Base-by-base conservation (phyloP, 2,329 filamentous ascomycete species). In the Aspergillus sergii region DNA sequence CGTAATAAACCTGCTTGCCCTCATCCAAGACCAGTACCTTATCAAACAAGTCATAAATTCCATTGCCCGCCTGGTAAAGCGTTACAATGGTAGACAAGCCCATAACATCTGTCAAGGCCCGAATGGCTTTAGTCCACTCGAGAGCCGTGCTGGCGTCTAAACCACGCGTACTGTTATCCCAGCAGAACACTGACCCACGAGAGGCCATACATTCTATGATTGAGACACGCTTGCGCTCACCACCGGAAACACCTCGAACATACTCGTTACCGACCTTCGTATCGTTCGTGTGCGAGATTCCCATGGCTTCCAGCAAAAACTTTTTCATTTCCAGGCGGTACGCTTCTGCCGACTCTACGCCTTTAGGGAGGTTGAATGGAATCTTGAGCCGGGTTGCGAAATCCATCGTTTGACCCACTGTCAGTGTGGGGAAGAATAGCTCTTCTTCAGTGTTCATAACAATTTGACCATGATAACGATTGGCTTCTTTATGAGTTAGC, bases 21-120 rank as follows among this genome's bases (percentile, higher is more conserved):
- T 87, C 84, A 54, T 91, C 88, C 4, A 91, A 81, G 10, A 91
- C 84, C 0, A 91, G 80, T 0, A 91, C 88, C 71, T 91, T 91
- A 72, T 91, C 88, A 71, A 91, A 91, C 0, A 88, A 81, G 30
- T 89, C 80, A 72, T 90, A 91, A 63, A 91, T 91, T 28, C 85
- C 87, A 60, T 91, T 89, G 7, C 88, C 87, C 3, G 89, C 89
- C 71, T 91, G 89, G 72, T 92, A 91, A 0, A 91, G 79, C 0
- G 88, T 89, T 14, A 89, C 86, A 54, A 90, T 86, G 0, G 86
- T 84, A 0, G 86, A 79, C 4, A 55, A 7, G 30, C 51, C 51
- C 51, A 39, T 39, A 14, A 88, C 82, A 64, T 91, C 87, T 0
- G 88, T 90, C 83, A 90, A 81, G 6, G 86, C 84, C 9, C 89